These are phyloP conservation scores for Penicillium ucsense DNA, from an alignment of 495 filamentous ascomycete species.

Conservation along the genomic window DNA sequence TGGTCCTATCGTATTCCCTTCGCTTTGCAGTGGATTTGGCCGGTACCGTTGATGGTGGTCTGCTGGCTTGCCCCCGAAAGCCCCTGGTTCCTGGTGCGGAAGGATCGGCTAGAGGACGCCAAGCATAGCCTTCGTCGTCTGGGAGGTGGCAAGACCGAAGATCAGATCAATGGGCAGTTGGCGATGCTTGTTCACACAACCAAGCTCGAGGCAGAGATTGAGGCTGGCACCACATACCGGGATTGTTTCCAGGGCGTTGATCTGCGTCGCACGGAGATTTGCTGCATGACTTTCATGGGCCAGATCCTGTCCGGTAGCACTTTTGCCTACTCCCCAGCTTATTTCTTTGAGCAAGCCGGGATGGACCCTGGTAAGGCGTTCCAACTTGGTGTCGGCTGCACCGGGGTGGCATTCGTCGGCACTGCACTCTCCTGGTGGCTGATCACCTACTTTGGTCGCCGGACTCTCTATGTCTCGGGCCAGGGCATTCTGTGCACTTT, in stretches of 20 bases:
- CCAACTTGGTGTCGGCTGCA: slow-evolving; percentile 33
- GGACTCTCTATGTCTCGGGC: slow-evolving; percentile 59
- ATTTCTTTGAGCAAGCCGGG: slow-evolving; percentile 65
- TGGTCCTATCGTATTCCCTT: slow-evolving; percentile 48
- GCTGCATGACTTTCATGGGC: slow-evolving; percentile 59
- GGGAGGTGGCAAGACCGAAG: slow-evolving; percentile 39
- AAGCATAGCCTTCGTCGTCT: slow-evolving; percentile 31
- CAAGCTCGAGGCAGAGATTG: slow-evolving; percentile 47
- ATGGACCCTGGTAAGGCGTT: slow-evolving; percentile 45
- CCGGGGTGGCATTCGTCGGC: slow-evolving; percentile 53
- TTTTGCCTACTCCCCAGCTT: slow-evolving; percentile 61
- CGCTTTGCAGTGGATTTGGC: slow-evolving; percentile 59
- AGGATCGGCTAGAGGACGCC: slow-evolving; percentile 41
- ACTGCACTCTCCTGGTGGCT: slow-evolving; percentile 46
- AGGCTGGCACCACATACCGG: slow-evolving; percentile 46
- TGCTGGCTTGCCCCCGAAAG: slow-evolving; percentile 50
- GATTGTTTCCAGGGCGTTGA: slow-evolving; percentile 68
- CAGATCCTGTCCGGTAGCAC: slow-evolving; percentile 63
- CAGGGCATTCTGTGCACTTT: slow-evolving; percentile 44
- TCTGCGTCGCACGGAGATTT: slow-evolving; percentile 60
- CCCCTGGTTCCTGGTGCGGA: slow-evolving; percentile 55
- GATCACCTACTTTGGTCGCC: slow-evolving; percentile 44
- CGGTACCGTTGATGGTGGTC: slow-evolving; percentile 45
- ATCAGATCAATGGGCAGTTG: slow-evolving; percentile 32
- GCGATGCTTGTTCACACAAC: slow-evolving; percentile 55